Percentiles rank a stretch among this genome's conserved stretches.
Evolutionary conservation across 441 rosid genomes (phyloP).

Genomic region (Gossypium schwendimanii): DNA sequence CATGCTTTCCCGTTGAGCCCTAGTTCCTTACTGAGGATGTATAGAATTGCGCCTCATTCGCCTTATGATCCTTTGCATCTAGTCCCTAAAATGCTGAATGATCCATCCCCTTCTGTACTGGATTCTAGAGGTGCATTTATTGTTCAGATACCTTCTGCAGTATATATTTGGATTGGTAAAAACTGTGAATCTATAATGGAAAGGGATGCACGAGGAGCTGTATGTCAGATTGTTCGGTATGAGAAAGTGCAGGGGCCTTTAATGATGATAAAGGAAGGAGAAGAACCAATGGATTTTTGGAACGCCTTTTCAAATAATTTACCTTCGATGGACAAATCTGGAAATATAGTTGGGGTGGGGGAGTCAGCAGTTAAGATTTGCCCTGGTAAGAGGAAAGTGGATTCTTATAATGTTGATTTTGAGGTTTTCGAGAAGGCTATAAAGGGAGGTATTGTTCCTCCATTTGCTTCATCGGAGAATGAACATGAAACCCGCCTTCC

Average conservation of each 20-base stretch:
- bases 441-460: slow-evolving; percentile 82
- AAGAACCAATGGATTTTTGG: slow-evolving; percentile 81
- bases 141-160: slow-evolving; percentile 70
- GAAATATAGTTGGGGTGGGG: slow-evolving; percentile 24
- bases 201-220: slow-evolving; percentile 92
- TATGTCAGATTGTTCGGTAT: slow-evolving; percentile 84
- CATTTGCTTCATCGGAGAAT: slow-evolving; percentile 69
- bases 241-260: slow-evolving; percentile 79
- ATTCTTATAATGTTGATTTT: slow-evolving; percentile 69
- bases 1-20: slow-evolving; percentile 95
- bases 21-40: slow-evolving; percentile 82
- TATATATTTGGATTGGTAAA: slow-evolving; percentile 85
- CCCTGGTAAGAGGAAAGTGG: slow-evolving; percentile 63
- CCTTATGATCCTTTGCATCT: slow-evolving; percentile 97
- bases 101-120: slow-evolving; percentile 63
- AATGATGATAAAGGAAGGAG: slow-evolving; percentile 69
- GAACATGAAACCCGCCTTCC: slow-evolving; percentile 85
- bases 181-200: slow-evolving; percentile 76
- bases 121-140: slow-evolving; percentile 97
- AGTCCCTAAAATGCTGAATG: slow-evolving; percentile 83
- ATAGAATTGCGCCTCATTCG: slow-evolving; percentile 85
- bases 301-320: slow-evolving; percentile 64
- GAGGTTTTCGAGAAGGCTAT: slow-evolving; percentile 80
- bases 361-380: slow-evolving; percentile 30
- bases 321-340: slow-evolving; percentile 60